Percentiles rank a stretch among this genome's conserved stretches.
Conservation (phyloP, 2,329 filamentous ascomycete genomes). For the Aspergillus chevalieri region DNA sequence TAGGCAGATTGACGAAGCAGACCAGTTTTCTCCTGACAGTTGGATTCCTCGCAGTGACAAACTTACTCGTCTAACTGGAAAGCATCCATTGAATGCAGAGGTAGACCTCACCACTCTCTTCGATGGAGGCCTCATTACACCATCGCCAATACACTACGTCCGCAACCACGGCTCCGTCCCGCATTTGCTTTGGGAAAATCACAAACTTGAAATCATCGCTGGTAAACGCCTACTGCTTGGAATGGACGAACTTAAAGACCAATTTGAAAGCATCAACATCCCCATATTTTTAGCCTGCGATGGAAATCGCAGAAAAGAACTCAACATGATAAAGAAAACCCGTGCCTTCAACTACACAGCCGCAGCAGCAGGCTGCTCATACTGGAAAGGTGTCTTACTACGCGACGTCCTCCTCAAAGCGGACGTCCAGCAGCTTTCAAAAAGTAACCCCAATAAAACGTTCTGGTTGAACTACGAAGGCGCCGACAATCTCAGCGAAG, state of each 20-base stretch:
- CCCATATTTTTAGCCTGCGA: constrained; percentile 46
- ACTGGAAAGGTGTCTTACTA: constrained; percentile 46
- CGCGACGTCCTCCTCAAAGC: constrained; percentile 41
- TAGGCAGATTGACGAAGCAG: constrained; percentile 44
- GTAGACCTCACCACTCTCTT: constrained; percentile 38
- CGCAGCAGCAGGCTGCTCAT: constrained; percentile 44
- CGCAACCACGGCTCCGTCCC: constrained; percentile 51
- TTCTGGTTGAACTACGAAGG: constrained; percentile 48
- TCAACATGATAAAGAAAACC: constrained; percentile 45
- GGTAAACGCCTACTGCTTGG: constrained; percentile 31
- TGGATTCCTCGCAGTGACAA: constrained; percentile 46
- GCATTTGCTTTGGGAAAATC: constrained; percentile 45
- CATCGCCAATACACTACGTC: constrained; percentile 48
- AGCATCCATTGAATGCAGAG: constrained; percentile 50
- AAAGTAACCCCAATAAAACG: constrained; percentile 12
- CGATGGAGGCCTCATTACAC: constrained; percentile 46
- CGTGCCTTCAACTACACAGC: constrained; percentile 47
- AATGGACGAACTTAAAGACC: constrained; percentile 43
- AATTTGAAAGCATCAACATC: constrained; percentile 45
- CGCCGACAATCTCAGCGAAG: constrained; percentile 42
- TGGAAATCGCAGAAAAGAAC: constrained; percentile 47
- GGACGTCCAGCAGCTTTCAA: constrained; percentile 25
- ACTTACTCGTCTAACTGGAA: constrained; percentile 48
- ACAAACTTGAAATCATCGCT: constrained; percentile 41
- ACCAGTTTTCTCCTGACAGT: constrained; percentile 50